These are phyloP conservation scores for Xylaria multiplex DNA, from an alignment of 2,329 filamentous ascomycete species.

Conservation along the genomic window DNA sequence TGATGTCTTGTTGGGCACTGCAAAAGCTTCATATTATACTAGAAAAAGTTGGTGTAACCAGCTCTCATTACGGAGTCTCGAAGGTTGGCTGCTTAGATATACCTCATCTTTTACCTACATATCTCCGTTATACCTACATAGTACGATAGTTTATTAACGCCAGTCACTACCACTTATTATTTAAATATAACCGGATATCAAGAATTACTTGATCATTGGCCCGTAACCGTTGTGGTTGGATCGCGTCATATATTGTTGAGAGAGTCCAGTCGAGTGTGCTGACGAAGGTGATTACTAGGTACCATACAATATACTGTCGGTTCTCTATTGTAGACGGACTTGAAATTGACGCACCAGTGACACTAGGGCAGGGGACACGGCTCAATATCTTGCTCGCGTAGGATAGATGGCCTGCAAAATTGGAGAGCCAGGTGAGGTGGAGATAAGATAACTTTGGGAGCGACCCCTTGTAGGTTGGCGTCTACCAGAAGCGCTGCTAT, in stretches of 20 bases:
- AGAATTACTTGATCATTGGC: not conserved
- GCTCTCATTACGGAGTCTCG: not conserved
- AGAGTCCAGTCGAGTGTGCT: too few relatives aligned
- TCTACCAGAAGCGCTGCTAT: not conserved
- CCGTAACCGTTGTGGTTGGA: too few relatives aligned
- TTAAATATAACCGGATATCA: not conserved
- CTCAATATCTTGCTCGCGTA: not conserved
- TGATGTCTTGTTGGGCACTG: conserved; percentile 7
- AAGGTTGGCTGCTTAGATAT: conserved; percentile 23
- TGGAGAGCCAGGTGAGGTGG: not conserved
- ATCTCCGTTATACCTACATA: conserved; percentile 5
- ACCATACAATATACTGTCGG: not conserved
- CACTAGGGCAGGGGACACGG: too few relatives aligned
- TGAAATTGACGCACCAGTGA: too few relatives aligned
- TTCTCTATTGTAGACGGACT: not conserved
- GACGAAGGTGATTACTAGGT: too few relatives aligned
- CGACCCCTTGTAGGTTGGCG: not conserved
- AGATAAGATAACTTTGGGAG: not conserved
- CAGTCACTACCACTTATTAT: conserved; percentile 19
- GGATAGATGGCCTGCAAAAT: not conserved
- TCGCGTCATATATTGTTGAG: too few relatives aligned
- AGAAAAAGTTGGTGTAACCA: conserved; percentile 30
- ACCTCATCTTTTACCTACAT: conserved; percentile 20
- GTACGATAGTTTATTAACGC: conserved; percentile 6
- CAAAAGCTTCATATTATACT: conserved; percentile 21